Percentiles rank a stretch among this genome's conserved stretches.
These are phyloP conservation scores for Bolboschoenoplectus hybrid DNA, from an alignment of 202 grass and related monocot species.

Conservation along the genomic window DNA sequence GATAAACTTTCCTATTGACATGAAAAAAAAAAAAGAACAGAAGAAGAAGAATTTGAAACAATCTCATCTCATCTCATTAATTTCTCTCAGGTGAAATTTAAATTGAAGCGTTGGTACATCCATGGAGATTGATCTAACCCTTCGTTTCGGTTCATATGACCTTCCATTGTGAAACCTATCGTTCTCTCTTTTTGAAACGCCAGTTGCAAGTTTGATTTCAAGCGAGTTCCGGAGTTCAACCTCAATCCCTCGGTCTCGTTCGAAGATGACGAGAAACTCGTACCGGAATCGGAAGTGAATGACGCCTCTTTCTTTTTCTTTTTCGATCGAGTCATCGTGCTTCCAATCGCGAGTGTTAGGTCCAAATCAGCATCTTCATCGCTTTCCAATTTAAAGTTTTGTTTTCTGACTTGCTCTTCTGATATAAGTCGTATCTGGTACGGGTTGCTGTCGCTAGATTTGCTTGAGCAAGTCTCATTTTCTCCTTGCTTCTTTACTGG, in stretches of 20 bases:
- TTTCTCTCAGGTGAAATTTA: conserved; percentile 42
- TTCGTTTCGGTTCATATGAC: conserved; percentile 43
- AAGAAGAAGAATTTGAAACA: conserved; percentile 33
- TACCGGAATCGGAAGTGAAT: conserved; percentile 48
- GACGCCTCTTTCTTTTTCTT: conserved; percentile 40
- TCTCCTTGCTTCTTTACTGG: conserved; percentile 40
- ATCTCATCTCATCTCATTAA: neutral
- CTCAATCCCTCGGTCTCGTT: conserved; percentile 33
- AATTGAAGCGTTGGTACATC: conserved; percentile 43
- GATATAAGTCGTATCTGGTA: conserved; percentile 46
- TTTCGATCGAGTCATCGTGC: conserved; percentile 13
- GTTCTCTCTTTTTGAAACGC: conserved; percentile 36
- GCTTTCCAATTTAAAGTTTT: conserved; percentile 19
- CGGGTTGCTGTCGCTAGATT: conserved; percentile 43
- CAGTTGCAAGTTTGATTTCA: neutral
- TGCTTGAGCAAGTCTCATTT: conserved; percentile 43
- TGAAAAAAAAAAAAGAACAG: conserved; percentile 4
- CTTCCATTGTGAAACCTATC: conserved; percentile 23
- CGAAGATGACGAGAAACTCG: conserved; percentile 53
- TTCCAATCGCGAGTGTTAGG: conserved; percentile 74
- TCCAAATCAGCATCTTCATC: conserved; percentile 49
- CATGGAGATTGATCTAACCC: conserved; percentile 42
- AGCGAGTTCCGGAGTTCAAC: neutral
- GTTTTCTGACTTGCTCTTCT: conserved; percentile 45
- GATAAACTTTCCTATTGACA: conserved; percentile 41